phyloP scores from a whole-genome alignment of 768 basidiomycete genomes.

The Mycena sanguinolenta region DNA sequence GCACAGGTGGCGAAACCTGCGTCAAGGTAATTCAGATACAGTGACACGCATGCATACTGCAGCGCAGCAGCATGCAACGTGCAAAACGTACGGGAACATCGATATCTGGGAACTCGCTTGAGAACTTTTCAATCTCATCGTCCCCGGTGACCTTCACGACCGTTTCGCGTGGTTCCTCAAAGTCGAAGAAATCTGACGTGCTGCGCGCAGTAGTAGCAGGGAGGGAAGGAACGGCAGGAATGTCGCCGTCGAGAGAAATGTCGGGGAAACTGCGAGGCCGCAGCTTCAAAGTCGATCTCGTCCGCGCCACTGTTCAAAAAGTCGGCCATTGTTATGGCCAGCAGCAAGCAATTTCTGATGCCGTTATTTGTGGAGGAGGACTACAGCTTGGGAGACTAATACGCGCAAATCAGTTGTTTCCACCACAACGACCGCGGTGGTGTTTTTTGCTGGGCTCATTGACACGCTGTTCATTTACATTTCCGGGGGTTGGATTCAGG shows the following conservation, averaged over 20 bases:
- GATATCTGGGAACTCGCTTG: constrained; percentile 88
- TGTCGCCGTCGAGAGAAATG: constrained; percentile 81
- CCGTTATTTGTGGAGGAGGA: too few relatives aligned
- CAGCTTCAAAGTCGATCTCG: constrained; percentile 85
- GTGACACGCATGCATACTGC: background rate
- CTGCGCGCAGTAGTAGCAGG: constrained; percentile 44
- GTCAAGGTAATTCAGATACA: background rate
- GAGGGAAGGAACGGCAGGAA: constrained; percentile 57
- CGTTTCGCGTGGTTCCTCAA: constrained; percentile 64
- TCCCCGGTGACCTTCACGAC: constrained; percentile 87
- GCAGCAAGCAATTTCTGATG: background rate
- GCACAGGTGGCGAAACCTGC: constrained; percentile 47
- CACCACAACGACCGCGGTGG: too few relatives aligned
- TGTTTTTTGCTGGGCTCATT: too few relatives aligned
- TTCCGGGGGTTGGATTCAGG: too few relatives aligned
- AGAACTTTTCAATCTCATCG: constrained; percentile 88
- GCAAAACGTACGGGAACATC: constrained; percentile 58
- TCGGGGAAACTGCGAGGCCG: constrained; percentile 90
- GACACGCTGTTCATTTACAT: too few relatives aligned
- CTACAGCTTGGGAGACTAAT: too few relatives aligned
- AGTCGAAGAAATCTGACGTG: constrained; percentile 70
- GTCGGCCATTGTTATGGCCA: constrained; percentile 48
- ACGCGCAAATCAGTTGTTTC: too few relatives aligned
- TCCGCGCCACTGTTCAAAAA: constrained; percentile 52
- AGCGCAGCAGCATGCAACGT: background rate